Conservation (phyloP, 768 basidiomycete species). For the Auricularia sp. region DNA sequence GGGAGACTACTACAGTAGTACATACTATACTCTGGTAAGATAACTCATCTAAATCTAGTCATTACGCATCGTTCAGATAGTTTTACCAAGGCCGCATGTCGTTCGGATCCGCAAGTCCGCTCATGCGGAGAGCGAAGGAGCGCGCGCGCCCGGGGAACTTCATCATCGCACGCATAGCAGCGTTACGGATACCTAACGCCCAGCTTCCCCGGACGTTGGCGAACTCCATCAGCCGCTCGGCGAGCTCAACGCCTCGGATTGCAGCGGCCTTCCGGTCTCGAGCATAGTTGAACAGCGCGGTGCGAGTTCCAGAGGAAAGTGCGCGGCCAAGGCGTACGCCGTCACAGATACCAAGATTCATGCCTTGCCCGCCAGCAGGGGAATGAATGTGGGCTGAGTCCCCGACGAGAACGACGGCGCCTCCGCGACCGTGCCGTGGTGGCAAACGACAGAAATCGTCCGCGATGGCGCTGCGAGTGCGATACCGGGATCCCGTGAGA, state of each 20-base stretch:
- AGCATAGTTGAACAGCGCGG: background rate
- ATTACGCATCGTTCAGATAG: too few relatives aligned
- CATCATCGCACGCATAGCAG: background rate
- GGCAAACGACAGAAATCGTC: background rate
- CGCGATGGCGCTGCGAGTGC: slow-evolving; percentile 6
- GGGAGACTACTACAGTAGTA: background rate
- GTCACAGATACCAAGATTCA: slow-evolving; percentile 48
- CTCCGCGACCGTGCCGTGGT: background rate
- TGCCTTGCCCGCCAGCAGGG: slow-evolving; percentile 42
- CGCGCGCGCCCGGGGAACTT: background rate
- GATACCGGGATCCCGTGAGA: slow-evolving; percentile 3
- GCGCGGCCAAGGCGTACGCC: slow-evolving; percentile 37
- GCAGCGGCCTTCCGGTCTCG: background rate
- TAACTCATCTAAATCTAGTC: too few relatives aligned
- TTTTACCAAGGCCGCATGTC: background rate
- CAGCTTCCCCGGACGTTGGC: background rate
- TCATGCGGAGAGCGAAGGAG: background rate
- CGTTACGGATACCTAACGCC: background rate
- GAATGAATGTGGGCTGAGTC: slow-evolving; percentile 48
- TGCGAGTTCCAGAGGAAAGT: slow-evolving; percentile 18
- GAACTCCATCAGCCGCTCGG: background rate
- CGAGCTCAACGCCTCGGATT: background rate
- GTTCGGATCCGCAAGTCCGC: background rate
- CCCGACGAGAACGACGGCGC: slow-evolving; percentile 23
- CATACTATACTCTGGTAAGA: background rate